These are phyloP conservation scores for Russula lepida DNA, from an alignment of 768 basidiomycete species.

Conservation along the genomic window DNA sequence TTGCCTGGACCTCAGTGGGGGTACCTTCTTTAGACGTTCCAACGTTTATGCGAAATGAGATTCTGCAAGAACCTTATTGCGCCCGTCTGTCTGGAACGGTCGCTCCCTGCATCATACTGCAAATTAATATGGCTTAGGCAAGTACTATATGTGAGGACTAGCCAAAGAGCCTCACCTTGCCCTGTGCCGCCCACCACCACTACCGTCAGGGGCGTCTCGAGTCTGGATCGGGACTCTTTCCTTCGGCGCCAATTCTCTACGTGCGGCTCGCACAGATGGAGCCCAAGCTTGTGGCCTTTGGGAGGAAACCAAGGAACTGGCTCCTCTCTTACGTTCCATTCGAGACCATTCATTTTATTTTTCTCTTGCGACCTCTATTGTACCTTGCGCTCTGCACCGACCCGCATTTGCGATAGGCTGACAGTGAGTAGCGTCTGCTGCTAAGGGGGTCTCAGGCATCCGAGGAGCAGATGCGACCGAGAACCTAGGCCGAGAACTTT, in stretches of 20 bases:
- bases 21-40: neutral
- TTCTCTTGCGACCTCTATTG: neutral
- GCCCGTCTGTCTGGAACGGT: neutral
- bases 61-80: neutral
- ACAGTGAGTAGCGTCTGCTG: neutral
- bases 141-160: neutral
- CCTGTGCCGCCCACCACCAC: neutral
- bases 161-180: neutral
- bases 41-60: constrained; percentile 12
- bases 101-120: neutral
- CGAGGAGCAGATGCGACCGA: neutral
- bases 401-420: neutral
- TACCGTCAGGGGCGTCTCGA: neutral
- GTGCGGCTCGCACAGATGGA: neutral
- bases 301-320: neutral
- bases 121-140: neutral
- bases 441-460: neutral
- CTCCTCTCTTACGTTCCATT: neutral
- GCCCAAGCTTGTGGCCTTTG: neutral
- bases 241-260: neutral
- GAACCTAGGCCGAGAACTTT: neutral
- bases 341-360: neutral
- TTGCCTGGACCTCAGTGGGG: neutral
- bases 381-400: neutral
- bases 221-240: neutral